Conservation (phyloP, 331 rosid genomes). For the Pyracantha coccinea region DNA sequence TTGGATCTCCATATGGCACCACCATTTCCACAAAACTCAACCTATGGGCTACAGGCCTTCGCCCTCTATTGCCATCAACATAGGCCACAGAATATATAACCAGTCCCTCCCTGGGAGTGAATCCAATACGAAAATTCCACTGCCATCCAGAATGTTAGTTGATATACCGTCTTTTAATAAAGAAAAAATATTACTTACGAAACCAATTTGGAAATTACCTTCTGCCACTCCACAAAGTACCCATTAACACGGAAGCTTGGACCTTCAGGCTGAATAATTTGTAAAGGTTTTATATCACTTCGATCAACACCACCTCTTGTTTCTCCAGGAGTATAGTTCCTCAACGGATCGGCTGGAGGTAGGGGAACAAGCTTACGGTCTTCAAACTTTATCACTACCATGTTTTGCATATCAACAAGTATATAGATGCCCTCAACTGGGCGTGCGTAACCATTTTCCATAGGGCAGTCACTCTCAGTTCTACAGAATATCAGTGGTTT, state of each 20-base stretch:
- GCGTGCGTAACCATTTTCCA: slow-evolving; percentile 99
- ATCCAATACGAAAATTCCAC: slow-evolving; percentile 97
- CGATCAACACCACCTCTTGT: slow-evolving; percentile 88
- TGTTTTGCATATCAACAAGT: slow-evolving; percentile 94
- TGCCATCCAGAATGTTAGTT: slow-evolving; percentile 28
- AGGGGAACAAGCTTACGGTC: slow-evolving; percentile 92
- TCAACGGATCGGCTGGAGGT: slow-evolving; percentile 91
- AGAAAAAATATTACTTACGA: not conserved
- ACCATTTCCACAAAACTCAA: slow-evolving; percentile 96
- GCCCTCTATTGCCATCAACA: slow-evolving; percentile 89
- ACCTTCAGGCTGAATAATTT: slow-evolving; percentile 87
- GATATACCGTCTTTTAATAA: not conserved
- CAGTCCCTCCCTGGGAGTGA: slow-evolving; percentile 93
- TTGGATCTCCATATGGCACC: slow-evolving; percentile 97
- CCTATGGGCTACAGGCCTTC: slow-evolving; percentile 92
- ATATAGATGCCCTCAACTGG: slow-evolving; percentile 89
- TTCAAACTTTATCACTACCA: slow-evolving; percentile 86
- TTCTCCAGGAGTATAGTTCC: slow-evolving; percentile 91
- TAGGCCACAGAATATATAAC: slow-evolving; percentile 86
- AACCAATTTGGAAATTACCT: slow-evolving; percentile 42
- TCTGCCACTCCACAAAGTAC: slow-evolving; percentile 86
- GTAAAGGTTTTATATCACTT: slow-evolving; percentile 87
- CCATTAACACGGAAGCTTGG: slow-evolving; percentile 96
- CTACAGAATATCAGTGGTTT: slow-evolving; percentile 89
- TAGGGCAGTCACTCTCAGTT: slow-evolving; percentile 95